Evolutionary conservation across 331 rosid species (phyloP).

Genomic region (Quercus tomentella): DNA sequence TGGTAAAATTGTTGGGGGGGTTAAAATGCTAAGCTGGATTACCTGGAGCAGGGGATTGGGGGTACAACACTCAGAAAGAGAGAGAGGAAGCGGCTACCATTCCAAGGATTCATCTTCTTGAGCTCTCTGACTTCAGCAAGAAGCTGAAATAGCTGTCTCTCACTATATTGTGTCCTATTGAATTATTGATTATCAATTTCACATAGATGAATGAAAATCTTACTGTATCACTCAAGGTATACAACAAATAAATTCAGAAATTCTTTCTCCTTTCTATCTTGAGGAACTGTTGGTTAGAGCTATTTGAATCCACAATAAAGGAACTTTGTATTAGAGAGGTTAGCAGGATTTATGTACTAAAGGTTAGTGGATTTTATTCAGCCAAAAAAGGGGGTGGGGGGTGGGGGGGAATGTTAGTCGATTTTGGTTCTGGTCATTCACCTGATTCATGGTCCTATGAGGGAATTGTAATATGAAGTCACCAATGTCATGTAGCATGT

Average conservation of each 20-base stretch:
- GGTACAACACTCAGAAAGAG: constrained; percentile 81
- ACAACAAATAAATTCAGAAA: background rate
- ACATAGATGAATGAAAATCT: background rate
- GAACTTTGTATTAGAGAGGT: background rate
- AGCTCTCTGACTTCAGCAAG: constrained; percentile 67
- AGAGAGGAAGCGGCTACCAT: constrained; percentile 70
- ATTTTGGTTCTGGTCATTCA: background rate
- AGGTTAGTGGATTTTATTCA: background rate
- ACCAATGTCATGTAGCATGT: background rate
- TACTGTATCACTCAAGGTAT: background rate
- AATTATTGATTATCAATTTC: constrained; percentile 1
- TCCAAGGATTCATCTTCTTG: constrained; percentile 62
- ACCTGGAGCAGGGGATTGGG: constrained; percentile 67
- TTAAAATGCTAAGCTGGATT: constrained; percentile 12
- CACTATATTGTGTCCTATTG: constrained; percentile 3
- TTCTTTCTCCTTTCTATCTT: background rate
- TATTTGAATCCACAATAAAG: constrained; percentile 8
- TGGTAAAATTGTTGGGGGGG: background rate
- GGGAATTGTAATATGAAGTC: background rate
- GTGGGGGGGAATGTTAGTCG: background rate
- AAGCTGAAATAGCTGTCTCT: constrained; percentile 53
- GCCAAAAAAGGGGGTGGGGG: rapidly evolving
- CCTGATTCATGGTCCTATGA: background rate
- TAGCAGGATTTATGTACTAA: background rate
- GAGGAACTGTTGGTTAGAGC: background rate